Percentiles rank a stretch among this genome's conserved stretches.
Evolutionary conservation across 2,329 filamentous ascomycete genomes (phyloP).

Genomic region (Stachybotrys echinatus): DNA sequence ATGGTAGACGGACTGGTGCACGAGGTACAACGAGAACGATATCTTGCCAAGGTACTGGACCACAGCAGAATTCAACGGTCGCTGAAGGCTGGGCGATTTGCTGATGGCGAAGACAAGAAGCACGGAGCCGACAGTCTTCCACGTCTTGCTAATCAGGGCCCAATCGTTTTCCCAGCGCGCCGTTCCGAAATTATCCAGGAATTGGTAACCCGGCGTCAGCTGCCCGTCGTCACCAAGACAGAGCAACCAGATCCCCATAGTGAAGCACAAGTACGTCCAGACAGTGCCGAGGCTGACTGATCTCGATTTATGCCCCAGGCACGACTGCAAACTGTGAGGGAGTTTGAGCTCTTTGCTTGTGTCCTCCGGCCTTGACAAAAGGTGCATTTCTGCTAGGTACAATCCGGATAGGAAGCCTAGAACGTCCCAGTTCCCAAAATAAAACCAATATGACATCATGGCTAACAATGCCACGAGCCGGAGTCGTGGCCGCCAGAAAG

Average conservation of each 20-base stretch:
- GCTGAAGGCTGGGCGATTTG: conserved; percentile 5
- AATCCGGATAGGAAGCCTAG: conserved; percentile 6
- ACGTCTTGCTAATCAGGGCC: conserved; percentile 6
- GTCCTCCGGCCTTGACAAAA: conserved; percentile 1
- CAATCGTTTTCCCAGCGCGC: conserved; percentile 7
- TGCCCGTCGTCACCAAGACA: conserved; percentile 7
- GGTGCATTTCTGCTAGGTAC: conserved; percentile 7
- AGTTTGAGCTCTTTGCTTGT: conserved; percentile 2
- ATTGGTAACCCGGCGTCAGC: conserved; percentile 6
- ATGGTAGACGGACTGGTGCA: conserved; percentile 9
- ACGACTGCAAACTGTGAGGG: not conserved
- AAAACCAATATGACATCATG: conserved; percentile 7
- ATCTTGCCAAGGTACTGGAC: conserved; percentile 8
- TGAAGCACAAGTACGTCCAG: conserved; percentile 2
- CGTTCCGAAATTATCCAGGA: conserved; percentile 4
- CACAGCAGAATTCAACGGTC: conserved; percentile 4
- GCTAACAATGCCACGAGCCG: conserved; percentile 5
- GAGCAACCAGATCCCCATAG: conserved; percentile 7
- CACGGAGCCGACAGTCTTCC: conserved; percentile 7
- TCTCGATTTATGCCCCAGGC: not conserved
- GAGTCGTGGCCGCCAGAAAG: conserved; percentile 5
- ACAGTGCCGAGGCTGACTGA: conserved; percentile 2
- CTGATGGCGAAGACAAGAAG: conserved; percentile 7
- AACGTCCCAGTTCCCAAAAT: conserved; percentile 8
- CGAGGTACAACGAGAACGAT: conserved; percentile 7